phyloP scores from a whole-genome alignment of 2,329 filamentous ascomycete genomes.

The Colletotrichum orchidophilum region DNA sequence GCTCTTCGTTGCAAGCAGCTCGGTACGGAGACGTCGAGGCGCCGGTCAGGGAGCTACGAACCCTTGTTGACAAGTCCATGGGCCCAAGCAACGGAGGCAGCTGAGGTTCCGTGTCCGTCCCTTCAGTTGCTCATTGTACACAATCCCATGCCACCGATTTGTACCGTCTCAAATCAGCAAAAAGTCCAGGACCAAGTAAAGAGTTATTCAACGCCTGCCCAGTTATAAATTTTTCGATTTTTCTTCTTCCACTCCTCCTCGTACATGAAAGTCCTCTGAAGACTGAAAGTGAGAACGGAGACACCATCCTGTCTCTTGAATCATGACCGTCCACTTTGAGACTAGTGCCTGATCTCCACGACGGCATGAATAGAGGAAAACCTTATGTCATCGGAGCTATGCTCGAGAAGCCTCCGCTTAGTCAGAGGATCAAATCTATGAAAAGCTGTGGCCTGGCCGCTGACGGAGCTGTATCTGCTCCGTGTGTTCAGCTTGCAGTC shows the following conservation, averaged over 20 bases:
- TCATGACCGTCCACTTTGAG: not conserved
- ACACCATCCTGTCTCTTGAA: not conserved
- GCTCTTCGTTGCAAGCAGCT: not conserved
- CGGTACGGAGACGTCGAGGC: not conserved
- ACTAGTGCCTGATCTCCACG: not conserved
- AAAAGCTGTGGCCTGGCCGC: not conserved
- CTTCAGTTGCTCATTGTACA: not conserved
- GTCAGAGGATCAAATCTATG: not conserved
- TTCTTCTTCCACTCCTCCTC: not conserved
- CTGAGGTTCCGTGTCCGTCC: not conserved
- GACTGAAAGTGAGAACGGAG: not conserved
- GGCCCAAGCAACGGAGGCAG: not conserved
- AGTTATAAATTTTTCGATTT: not conserved
- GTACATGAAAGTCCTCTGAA: not conserved
- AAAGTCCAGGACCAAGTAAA: too few relatives aligned
- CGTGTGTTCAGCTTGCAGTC: not conserved
- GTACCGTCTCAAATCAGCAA: not conserved
- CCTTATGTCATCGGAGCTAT: not conserved
- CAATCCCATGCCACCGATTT: not conserved
- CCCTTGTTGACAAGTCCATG: not conserved
- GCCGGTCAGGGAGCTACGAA: not conserved
- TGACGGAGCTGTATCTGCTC: not conserved
- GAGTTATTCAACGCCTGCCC: too few relatives aligned
- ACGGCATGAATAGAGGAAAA: rapidly evolving
- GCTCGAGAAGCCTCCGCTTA: not conserved